Evolutionary conservation across 228 moss, liverwort and hornwort genomes (phyloP), one percentile per base, ranked within the genome.

Genomic region (Sphagnum magellanicum): DNA sequence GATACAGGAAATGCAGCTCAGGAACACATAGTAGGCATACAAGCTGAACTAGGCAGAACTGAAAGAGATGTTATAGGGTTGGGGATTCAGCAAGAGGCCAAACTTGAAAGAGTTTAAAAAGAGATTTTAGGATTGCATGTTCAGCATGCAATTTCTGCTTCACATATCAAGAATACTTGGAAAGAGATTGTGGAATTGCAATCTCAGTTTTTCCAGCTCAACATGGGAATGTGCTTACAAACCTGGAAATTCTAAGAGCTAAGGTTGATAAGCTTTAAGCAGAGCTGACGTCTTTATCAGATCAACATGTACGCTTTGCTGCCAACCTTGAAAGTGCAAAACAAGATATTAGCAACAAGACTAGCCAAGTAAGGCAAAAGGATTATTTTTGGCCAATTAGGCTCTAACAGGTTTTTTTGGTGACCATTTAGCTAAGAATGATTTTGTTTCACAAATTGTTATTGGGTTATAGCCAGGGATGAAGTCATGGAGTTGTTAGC

Each of bases 21-120:
- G 74, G 87, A 76, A 16, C 32, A 32, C 32, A 66, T 67, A 50
- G 72, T 52, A 60, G 74, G 72, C 55, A 15, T 87, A 8, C 81
- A 73, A 71, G 70, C 73, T 61, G 83, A 87, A 80, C 76, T 83
- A 65, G 81, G 68, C 76, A 81, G 70, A 53, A 74, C 83, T 61
- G 69, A 70, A 68, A 50, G 67, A 17, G 86, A 83, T 78, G 80
- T 82, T 51, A 59, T 16, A 52, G 78, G 76, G 73, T 73, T 86
- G 17, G 80, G 80, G 71, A 51, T 62, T 61, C 67, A 65, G 6
- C 74, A 64, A 32, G 0, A 32, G 32, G 1, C 70, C 78, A 79
- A 84, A n/a, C 67, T 86, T 74, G 86, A 82, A 68, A 78, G 71
- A 53, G 75, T 78, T 59, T 68, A 69, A 68, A 49, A 67, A 17